Evolutionary conservation across 139 green algal genomes (phyloP).

Genomic region (Deuterostichococcus epilithicus): DNA sequence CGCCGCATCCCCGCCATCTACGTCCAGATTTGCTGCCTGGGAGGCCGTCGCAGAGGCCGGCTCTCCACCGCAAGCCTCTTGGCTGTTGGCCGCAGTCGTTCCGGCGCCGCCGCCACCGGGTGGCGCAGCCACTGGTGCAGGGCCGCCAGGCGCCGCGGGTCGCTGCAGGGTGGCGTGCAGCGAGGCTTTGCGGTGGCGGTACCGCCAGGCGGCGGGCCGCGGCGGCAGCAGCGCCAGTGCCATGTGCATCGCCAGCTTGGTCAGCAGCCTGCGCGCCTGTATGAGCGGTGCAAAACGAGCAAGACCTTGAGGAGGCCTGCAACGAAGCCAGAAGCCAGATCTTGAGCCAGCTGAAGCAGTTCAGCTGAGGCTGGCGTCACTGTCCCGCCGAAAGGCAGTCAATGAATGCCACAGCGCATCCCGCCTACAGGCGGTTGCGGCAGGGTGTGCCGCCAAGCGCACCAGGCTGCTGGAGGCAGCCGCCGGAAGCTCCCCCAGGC

Average conservation of each 20-base stretch:
- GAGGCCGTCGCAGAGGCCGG: neutral
- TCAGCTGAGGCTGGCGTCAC: too few species aligned
- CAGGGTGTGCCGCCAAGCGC: neutral
- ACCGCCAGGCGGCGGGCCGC: constrained; percentile 71
- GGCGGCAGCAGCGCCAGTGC: constrained; percentile 75
- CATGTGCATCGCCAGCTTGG: constrained; percentile 82
- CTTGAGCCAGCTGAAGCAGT: too few species aligned
- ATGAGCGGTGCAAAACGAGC: neutral
- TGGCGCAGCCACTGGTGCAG: neutral
- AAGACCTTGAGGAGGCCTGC: too few species aligned
- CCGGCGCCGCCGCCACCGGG: neutral
- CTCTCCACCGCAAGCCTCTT: too few species aligned
- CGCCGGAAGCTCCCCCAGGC: constrained; percentile 33
- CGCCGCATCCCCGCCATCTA: constrained; percentile 41
- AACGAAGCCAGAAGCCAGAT: too few species aligned
- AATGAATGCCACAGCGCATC: neutral
- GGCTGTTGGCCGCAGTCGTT: neutral
- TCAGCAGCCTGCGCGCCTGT: constrained; percentile 38
- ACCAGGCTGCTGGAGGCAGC: constrained; percentile 30
- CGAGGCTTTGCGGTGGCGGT: constrained; percentile 27
- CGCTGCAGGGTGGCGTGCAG: constrained; percentile 19
- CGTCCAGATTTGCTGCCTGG: neutral
- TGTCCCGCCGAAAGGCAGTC: neutral
- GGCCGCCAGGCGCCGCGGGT: neutral
- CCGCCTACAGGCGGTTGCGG: neutral